phyloP scores from a whole-genome alignment of 257 asterid species.

The Nemophila menziesii region DNA sequence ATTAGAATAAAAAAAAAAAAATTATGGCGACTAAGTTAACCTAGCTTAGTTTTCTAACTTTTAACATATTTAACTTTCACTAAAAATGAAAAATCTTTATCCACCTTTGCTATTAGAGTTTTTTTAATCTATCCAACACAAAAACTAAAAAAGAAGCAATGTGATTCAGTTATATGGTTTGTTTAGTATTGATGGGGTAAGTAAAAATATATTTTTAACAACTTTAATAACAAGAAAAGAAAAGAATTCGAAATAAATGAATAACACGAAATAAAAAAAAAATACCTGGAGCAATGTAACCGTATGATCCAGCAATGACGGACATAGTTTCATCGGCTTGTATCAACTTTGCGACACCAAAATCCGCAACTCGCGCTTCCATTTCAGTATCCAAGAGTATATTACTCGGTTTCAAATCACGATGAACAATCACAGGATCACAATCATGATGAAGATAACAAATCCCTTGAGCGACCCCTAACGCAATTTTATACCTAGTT shows the following conservation, averaged over 20 bases:
- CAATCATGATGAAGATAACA: slow-evolving; percentile 91
- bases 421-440: slow-evolving; percentile 66
- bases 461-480: slow-evolving; percentile 92
- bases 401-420: slow-evolving; percentile 68
- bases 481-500: slow-evolving; percentile 52
- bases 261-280: neutral
- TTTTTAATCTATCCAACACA: too few relatives aligned
- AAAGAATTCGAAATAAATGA: too few relatives aligned
- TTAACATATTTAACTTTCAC: too few relatives aligned
- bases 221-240: neutral
- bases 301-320: slow-evolving; percentile 80
- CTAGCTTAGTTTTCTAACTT: too few relatives aligned
- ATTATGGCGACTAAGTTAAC: too few relatives aligned
- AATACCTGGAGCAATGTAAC: slow-evolving; percentile 93
- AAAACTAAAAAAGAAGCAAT: too few relatives aligned
- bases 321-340: slow-evolving; percentile 72
- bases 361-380: slow-evolving; percentile 87
- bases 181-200: neutral
- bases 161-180: too few relatives aligned
- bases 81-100: too few relatives aligned
- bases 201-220: too few relatives aligned
- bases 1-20: too few relatives aligned
- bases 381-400: slow-evolving; percentile 53
- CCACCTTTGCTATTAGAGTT: too few relatives aligned
- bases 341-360: slow-evolving; percentile 74